Evolutionary conservation across 1,284 basidiomycete genomes (phyloP), one percentile per base, ranked within the genome.

Genomic region (Sanguinoderma infundibulare): DNA sequence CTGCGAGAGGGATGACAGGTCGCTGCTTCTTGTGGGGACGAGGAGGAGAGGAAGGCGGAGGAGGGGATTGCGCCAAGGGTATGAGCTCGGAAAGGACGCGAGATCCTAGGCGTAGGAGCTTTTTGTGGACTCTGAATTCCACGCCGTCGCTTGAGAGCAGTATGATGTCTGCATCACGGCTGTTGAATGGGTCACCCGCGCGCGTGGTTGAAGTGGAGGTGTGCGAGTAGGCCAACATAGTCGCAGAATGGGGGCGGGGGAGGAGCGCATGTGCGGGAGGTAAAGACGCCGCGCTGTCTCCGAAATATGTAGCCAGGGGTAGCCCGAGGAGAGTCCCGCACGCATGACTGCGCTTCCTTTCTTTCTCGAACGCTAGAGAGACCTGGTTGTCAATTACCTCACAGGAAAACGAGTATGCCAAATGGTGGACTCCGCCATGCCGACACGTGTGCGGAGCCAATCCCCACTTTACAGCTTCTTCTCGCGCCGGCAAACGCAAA

Each of bases 101-200:
- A 10, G 72, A 69, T 7, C 63, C 68, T 6, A 67, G 47, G 2
- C 36, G 36, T 30, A 69, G 44, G 17, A 58, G 47, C 39, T 53
- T 32, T 50, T 60, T 60, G 53, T 65, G 58, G 42, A 65, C 64
- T 17, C 40, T 55, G 57, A 65, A 65, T 40, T 62, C 61, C 32
- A 60, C 39, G 24, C 51, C 53, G 28, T 65, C 64, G 53, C 38
- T 58, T 0, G 64, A 42, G 17, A 38, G 58, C 3, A 65, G 53
- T 9, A 62, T 39, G 46, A 62, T 14, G 39, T 65, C 47, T 1
- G 61, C 57, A 15, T 62, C 59, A 10, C 55, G 55, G 42, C 51
- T 42, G 47, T 56, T 36, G 53, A 62, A 65, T 12, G 64, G 64
- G 30, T 51, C 30, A 32, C 49, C 12, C 9, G 49, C 49, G 20